Conservation (phyloP, 2,329 filamentous ascomycete genomes). For the Hypoxylon sp. region DNA sequence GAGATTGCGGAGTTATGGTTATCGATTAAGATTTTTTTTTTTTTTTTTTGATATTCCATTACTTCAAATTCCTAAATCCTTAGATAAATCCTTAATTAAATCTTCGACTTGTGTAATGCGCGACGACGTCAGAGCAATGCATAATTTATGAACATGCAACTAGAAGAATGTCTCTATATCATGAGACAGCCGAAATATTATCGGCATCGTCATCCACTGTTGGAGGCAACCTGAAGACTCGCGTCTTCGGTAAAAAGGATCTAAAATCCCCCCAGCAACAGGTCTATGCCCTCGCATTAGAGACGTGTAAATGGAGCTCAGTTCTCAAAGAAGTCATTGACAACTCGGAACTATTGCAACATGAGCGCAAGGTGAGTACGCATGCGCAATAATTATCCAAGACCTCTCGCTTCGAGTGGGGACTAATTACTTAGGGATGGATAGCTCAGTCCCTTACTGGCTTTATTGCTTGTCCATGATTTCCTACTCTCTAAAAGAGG, state of each 20-base stretch:
- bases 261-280: conserved; percentile 85
- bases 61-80: neutral
- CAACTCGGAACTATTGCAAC: conserved; percentile 78
- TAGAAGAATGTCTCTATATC: conserved; percentile 87
- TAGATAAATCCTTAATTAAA: neutral
- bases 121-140: conserved; percentile 17
- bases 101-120: neutral
- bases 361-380: conserved; percentile 82
- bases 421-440: conserved; percentile 49
- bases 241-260: conserved; percentile 81
- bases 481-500: conserved; percentile 85
- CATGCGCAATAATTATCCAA: conserved; percentile 1
- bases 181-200: conserved; percentile 87
- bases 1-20: conserved; percentile 22
- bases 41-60: too few species aligned
- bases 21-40: conserved; percentile 15
- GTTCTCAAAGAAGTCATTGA: conserved; percentile 93
- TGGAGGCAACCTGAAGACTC: conserved; percentile 88
- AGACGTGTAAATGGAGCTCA: conserved; percentile 91
- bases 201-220: conserved; percentile 71
- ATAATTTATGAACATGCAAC: conserved; percentile 30
- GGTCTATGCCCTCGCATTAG: conserved; percentile 87
- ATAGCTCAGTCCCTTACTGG: conserved; percentile 84
- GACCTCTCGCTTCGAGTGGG: conserved; percentile 46
- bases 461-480: conserved; percentile 89